A percentile compares a stretch with the other conserved stretches of the same genome.
phyloP scores from a whole-genome alignment of 2,329 filamentous ascomycete species.

The Decorospora gaudefroyi region DNA sequence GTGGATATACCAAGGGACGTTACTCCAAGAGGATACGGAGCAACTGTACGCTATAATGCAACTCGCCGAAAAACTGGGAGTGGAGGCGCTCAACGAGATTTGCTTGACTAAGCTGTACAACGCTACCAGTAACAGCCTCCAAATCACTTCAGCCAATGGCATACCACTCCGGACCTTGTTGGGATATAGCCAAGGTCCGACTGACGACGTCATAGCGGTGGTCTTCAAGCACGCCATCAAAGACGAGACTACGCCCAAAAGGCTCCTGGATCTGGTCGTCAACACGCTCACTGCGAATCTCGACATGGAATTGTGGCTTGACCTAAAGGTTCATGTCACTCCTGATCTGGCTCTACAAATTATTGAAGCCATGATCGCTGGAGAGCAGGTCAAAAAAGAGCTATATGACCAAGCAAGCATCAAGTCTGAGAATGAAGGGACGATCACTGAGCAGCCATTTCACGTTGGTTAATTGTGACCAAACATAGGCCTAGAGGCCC shows the following conservation, averaged over 20 bases:
- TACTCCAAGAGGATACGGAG: slow-evolving; percentile 10
- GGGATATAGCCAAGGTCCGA: neutral
- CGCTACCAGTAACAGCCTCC: slow-evolving; percentile 8
- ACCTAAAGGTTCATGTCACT: slow-evolving; percentile 6
- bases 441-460: neutral
- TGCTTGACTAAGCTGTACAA: slow-evolving; percentile 20
- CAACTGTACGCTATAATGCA: slow-evolving; percentile 22
- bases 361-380: slow-evolving; percentile 16
- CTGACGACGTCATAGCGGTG: slow-evolving; percentile 9
- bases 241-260: slow-evolving; percentile 10
- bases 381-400: too few relatives aligned
- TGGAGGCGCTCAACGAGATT: slow-evolving; percentile 16
- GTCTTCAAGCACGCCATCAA: slow-evolving; percentile 29
- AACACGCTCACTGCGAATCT: slow-evolving; percentile 18
- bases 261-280: slow-evolving; percentile 21
- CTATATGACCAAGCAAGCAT: slow-evolving; percentile 1
- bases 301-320: slow-evolving; percentile 15
- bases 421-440: slow-evolving; percentile 1
- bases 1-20: slow-evolving; percentile 23
- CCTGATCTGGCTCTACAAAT: slow-evolving; percentile 5
- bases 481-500: neutral
- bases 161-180: slow-evolving; percentile 10
- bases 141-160: slow-evolving; percentile 5
- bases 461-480: neutral
- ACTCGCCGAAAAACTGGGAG: slow-evolving; percentile 20